phyloP scores from a whole-genome alignment of 805 yeast species.

The Grigorovia jiainica region DNA sequence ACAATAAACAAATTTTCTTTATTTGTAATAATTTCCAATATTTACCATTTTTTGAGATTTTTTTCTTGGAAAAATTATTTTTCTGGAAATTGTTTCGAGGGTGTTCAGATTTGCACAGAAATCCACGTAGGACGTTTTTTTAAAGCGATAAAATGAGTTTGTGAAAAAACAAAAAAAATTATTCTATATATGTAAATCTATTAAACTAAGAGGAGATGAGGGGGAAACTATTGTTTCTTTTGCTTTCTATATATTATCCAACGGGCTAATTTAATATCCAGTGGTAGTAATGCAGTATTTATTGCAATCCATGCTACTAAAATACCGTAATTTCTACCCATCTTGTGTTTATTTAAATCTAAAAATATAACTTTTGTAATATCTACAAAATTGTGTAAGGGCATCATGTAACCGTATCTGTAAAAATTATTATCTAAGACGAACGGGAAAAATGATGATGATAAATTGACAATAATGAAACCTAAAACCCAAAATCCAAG shows the following conservation, averaged over 20 bases:
- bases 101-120: too few relatives aligned
- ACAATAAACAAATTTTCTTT: too few relatives aligned
- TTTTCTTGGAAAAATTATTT: too few relatives aligned
- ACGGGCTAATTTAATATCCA: slow-evolving; percentile 29
- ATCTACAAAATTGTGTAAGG: slow-evolving; percentile 58
- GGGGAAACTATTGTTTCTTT: background rate
- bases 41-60: too few relatives aligned
- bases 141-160: too few relatives aligned
- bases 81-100: too few relatives aligned
- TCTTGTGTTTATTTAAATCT: slow-evolving; percentile 42
- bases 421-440: slow-evolving; percentile 46
- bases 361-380: slow-evolving; percentile 51
- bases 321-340: slow-evolving; percentile 56
- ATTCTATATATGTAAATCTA: too few relatives aligned
- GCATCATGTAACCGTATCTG: slow-evolving; percentile 59
- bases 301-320: slow-evolving; percentile 52
- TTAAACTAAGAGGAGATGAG: too few relatives aligned
- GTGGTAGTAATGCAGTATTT: slow-evolving; percentile 35
- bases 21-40: too few relatives aligned
- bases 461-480: slow-evolving; percentile 58
- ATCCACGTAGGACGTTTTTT: too few relatives aligned
- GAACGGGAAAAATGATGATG: slow-evolving; percentile 61
- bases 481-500: slow-evolving; percentile 63
- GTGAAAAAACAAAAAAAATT: too few relatives aligned
- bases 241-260: slow-evolving; percentile 23